phyloP scores from a whole-genome alignment of 2,329 filamentous ascomycete species.

The Pseudocercospora macadamiae region DNA sequence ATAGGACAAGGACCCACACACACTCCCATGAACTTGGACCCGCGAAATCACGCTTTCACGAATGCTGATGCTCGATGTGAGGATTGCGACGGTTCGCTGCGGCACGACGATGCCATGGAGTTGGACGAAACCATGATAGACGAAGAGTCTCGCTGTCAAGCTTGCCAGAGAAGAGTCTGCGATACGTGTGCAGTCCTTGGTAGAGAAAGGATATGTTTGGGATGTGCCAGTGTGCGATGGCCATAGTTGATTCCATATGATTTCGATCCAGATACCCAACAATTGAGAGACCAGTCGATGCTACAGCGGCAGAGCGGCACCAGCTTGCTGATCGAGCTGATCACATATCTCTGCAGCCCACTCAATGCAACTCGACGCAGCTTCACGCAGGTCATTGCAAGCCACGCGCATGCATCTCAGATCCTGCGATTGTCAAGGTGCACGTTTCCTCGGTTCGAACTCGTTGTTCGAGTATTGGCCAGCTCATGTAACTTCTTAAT shows the following conservation, averaged over 20 bases:
- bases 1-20: slow-evolving; percentile 40
- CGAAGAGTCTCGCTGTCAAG: slow-evolving; percentile 41
- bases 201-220: slow-evolving; percentile 44
- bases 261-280: not conserved
- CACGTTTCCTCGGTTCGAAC: no score
- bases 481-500: not conserved
- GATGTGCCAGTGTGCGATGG: slow-evolving; percentile 38
- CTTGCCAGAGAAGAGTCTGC: slow-evolving; percentile 46
- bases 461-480: not conserved
- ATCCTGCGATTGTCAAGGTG: no score
- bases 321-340: no score
- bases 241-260: not conserved
- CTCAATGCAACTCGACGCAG: not conserved
- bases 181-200: slow-evolving; percentile 46
- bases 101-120: slow-evolving; percentile 40
- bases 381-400: no score
- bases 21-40: slow-evolving; percentile 18
- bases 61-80: slow-evolving; percentile 42
- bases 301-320: no score
- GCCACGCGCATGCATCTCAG: not conserved
- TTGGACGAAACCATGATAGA: slow-evolving; percentile 35
- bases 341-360: not conserved
- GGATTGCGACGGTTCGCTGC: slow-evolving; percentile 47
- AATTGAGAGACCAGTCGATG: not conserved
- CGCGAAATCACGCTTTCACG: not conserved